Evolutionary conservation across 768 basidiomycete species (phyloP), one percentile per base, ranked within the genome.

Genomic region (Russula emetica): DNA sequence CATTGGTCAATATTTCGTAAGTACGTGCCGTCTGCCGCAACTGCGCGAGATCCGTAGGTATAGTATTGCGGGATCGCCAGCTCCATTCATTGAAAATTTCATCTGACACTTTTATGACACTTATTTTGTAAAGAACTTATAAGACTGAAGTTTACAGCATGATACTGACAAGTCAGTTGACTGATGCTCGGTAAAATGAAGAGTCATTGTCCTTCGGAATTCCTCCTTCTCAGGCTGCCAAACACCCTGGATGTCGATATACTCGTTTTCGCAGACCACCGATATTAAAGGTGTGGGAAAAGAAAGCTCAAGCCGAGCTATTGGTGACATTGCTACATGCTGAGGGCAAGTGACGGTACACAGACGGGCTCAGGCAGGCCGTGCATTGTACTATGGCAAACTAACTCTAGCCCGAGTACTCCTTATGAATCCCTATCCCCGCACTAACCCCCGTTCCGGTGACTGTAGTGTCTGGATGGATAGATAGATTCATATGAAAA

Each of bases 401-500:
- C 14, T 18, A 7, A 40, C 14, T 40, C 40, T 2, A 30, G 3
- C 20, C 20, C 11, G 28, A 44, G 20, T 26, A 7, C 20, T 18
- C 30, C 22, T 44, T n/a, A n/a, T 57, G 26, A 28, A 32, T n/a
- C 4, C n/a, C 13, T 32, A 42, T 14, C 24, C 32, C 60, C 60
- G 42, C 52, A 52, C 22, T 54, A 61, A 20, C 22, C 22, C 52
- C 42, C 52, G 36, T 42, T 22, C 38, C 24, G 58, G 18, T 58
- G 54, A 36, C 22, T 38, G 22, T 58, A n/a, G 10, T 20, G 2
- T 63, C 52, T 54, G 28, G 30, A 10, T 26, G 42, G 22, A 26
- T 34, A 34, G 34, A 54, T 44, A 30, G 20, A 26, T 55, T 26
- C 53, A 61, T 55, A 30, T 54, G 60, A 61, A 34, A 24, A n/a